These are phyloP conservation scores for Cornus florida DNA, from an alignment of 148 eudicot species.

Conservation along the genomic window DNA sequence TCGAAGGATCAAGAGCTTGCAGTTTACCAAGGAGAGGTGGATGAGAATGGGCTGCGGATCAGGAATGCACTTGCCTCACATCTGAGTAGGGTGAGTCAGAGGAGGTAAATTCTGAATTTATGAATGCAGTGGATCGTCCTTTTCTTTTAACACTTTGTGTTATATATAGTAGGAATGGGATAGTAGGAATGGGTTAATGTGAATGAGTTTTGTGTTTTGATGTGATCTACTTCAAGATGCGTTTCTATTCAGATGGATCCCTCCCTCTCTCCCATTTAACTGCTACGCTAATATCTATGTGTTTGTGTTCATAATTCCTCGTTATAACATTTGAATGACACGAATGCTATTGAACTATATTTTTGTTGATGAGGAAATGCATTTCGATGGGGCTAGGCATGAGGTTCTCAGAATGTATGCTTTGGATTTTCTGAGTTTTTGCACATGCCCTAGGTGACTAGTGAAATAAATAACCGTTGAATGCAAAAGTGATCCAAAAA, in stretches of 20 bases:
- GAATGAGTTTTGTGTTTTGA: neutral
- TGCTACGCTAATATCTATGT: neutral
- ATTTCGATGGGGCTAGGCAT: neutral
- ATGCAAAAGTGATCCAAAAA: neutral
- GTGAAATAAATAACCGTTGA: neutral
- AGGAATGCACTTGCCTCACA: constrained; percentile 72
- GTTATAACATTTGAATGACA: neutral
- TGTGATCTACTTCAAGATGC: neutral
- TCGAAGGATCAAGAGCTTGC: constrained; percentile 29
- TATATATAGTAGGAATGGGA: neutral
- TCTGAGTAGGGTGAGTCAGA: constrained; percentile 60
- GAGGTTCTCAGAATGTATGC: neutral
- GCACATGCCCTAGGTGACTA: too few species aligned
- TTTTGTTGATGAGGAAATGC: constrained; percentile 7
- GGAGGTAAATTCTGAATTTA: constrained; percentile 29
- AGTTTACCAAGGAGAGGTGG: constrained; percentile 52
- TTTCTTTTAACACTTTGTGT: neutral
- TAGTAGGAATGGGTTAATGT: constrained; percentile 1
- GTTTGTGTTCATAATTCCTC: neutral
- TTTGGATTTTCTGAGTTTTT: neutral
- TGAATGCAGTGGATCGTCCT: neutral
- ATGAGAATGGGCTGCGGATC: constrained; percentile 48
- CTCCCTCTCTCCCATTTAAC: neutral
- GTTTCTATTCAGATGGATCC: neutral
- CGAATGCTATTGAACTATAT: neutral